phyloP scores from a whole-genome alignment of 2,329 filamentous ascomycete genomes.

The Niveomyces coronatus region DNA sequence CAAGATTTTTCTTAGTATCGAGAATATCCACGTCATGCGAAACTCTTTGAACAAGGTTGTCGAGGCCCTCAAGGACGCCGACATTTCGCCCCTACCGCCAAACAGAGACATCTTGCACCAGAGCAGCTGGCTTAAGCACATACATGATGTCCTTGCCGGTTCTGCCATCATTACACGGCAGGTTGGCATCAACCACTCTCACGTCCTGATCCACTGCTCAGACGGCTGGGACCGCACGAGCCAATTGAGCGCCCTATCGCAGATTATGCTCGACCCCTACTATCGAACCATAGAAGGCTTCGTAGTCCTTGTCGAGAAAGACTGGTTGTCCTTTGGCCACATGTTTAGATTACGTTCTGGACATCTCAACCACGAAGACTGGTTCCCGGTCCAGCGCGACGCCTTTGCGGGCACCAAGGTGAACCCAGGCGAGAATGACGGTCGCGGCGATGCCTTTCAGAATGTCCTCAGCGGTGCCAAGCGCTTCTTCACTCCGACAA shows the following conservation, averaged over 20 bases:
- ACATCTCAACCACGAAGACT: constrained; percentile 80
- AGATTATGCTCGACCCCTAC: constrained; percentile 91
- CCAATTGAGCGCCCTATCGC: constrained; percentile 82
- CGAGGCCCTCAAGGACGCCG: constrained; percentile 84
- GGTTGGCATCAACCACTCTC: constrained; percentile 84
- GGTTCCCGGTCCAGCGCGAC: constrained; percentile 85
- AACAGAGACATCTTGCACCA: constrained; percentile 71
- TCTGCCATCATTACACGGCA: constrained; percentile 75
- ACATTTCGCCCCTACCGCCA: constrained; percentile 72
- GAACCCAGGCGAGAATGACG: constrained; percentile 51
- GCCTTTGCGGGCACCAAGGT: constrained; percentile 54
- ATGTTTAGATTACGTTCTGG: constrained; percentile 94
- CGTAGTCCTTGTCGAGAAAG: constrained; percentile 89
- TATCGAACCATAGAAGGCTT: constrained; percentile 92
- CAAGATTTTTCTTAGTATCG: constrained; percentile 89
- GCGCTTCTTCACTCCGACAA: constrained; percentile 78
- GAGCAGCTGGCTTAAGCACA: constrained; percentile 88
- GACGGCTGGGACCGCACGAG: constrained; percentile 98
- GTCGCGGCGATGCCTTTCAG: constrained; percentile 65
- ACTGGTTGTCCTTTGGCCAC: constrained; percentile 95
- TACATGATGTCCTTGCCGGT: constrained; percentile 72
- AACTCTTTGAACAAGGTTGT: constrained; percentile 80
- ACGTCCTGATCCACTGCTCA: constrained; percentile 94
- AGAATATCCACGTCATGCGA: constrained; percentile 98
- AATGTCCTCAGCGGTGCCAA: constrained; percentile 80